Conservation (phyloP, 345 rosid genomes). For the Turritis glabra region DNA sequence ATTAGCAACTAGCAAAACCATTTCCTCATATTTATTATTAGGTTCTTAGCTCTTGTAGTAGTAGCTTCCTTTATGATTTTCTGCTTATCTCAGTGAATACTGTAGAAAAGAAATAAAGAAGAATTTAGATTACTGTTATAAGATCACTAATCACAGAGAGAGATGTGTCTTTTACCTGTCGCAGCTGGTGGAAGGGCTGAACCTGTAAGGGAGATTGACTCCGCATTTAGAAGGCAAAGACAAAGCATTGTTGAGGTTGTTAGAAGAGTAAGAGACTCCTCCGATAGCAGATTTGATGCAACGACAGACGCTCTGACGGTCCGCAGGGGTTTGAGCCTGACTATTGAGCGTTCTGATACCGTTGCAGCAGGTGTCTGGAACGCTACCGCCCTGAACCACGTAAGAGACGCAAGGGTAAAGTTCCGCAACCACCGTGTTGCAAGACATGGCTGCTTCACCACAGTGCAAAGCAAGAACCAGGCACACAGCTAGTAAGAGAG, state of each 20-base stretch:
- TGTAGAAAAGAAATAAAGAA: not conserved
- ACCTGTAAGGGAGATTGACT: conserved; percentile 48
- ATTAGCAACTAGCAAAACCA: conserved; percentile 20
- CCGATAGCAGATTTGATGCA: conserved; percentile 49
- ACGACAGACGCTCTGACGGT: conserved; percentile 52
- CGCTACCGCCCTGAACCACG: conserved; percentile 33
- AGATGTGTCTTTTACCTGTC: conserved; percentile 29
- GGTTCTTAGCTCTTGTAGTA: conserved; percentile 14
- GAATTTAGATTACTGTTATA: not conserved
- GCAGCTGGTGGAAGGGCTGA: conserved; percentile 59
- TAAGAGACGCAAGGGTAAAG: conserved; percentile 40
- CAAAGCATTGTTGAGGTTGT: conserved; percentile 36
- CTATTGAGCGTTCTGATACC: conserved; percentile 42
- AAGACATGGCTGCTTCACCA: conserved; percentile 40
- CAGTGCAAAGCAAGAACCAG: conserved; percentile 26
- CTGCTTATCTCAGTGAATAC: conserved; percentile 28
- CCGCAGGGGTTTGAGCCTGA: conserved; percentile 51
- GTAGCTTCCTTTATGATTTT: conserved; percentile 5
- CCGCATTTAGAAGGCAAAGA: conserved; percentile 53
- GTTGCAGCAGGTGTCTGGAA: conserved; percentile 45
- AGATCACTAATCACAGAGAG: not conserved
- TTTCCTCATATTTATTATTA: conserved; percentile 9
- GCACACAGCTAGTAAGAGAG: conserved; percentile 29
- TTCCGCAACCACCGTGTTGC: conserved; percentile 14
- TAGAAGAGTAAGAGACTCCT: conserved; percentile 29